These are phyloP conservation scores for Herpetospermum pedunculosum DNA, from an alignment of 306 rosid species.

Conservation along the genomic window DNA sequence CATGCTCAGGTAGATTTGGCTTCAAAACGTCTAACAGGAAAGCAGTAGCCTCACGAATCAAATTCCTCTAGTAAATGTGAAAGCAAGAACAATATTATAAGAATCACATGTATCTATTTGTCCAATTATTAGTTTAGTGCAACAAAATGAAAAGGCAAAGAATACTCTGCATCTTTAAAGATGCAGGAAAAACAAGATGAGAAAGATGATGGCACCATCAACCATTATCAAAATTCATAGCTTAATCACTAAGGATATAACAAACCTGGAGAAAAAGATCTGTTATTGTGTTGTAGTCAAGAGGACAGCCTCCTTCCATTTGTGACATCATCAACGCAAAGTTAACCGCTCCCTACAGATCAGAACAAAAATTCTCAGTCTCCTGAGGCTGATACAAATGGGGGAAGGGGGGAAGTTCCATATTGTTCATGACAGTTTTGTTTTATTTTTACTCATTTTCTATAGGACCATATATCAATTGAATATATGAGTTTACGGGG, in stretches of 20 bases:
- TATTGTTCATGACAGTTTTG: not conserved
- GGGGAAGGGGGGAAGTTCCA: not conserved
- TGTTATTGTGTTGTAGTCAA: constrained; percentile 96
- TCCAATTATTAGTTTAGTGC: not conserved
- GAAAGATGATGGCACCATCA: not conserved
- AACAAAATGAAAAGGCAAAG: not conserved
- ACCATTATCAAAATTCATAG: not conserved
- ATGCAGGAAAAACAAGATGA: not conserved
- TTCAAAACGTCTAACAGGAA: constrained; percentile 90
- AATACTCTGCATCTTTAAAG: not conserved
- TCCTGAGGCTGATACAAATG: not conserved
- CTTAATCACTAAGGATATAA: not conserved
- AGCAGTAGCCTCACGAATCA: constrained; percentile 99
- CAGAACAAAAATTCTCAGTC: not conserved
- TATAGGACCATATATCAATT: not conserved
- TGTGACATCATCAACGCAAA: constrained; percentile 99
- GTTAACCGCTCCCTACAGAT: constrained; percentile 90
- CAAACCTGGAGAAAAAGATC: constrained; percentile 96
- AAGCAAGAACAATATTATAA: constrained; percentile 6
- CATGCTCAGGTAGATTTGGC: constrained; percentile 95
- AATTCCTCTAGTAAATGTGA: constrained; percentile 55
- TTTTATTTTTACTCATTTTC: not conserved
- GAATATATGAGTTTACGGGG: not conserved
- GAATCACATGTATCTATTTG: not conserved
- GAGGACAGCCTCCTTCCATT: constrained; percentile 99